Evolutionary conservation across 345 rosid species (phyloP), one percentile per base, ranked within the genome.

Genomic region (Linum usitatissimum): DNA sequence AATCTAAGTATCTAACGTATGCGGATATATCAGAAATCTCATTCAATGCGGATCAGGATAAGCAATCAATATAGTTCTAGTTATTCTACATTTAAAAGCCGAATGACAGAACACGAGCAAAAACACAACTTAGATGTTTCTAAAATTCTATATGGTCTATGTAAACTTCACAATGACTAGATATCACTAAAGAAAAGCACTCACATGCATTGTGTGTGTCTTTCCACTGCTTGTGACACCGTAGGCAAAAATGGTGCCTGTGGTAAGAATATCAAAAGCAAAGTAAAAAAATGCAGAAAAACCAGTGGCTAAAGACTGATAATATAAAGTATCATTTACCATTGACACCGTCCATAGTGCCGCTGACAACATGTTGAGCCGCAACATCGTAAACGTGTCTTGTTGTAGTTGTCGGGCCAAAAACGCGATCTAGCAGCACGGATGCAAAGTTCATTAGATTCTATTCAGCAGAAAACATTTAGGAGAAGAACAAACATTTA

Each of bases 151-250:
- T 23, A 23, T 23, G 28, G 38, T 34, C 4, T 4, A 34, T 34
- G 38, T 34, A 34, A 34, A 34, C 38, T 5, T 34, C 38, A 34
- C 38, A 34, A 4, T 34, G 3, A 34, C 38, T 34, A 34, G 8
- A 34, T 28, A 38, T 28, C 14, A 40, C 54, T 20, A 18, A 64
- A 18, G 62, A 10, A 60, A 65, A 55, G 53, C 14, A 42, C 94
- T 90, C 76, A 93, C 99, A 82, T 90, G 97, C 99, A 93, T 93
- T 13, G 99, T 93, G 71, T 93, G 99, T 68, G 99, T 93, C 80
- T 93, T 93, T 77, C 99, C 99, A 68, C 99, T 93, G 85, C 99
- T 93, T 63, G 99, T 93, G 75, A 93, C 97, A 55, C 99, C 99
- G 73, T 93, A 93, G 57, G 99, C 99, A 77, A 90, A 93, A 71